These are phyloP conservation scores for Ilyonectria sp. DNA, from an alignment of 2,329 filamentous ascomycete genomes.

Conservation along the genomic window DNA sequence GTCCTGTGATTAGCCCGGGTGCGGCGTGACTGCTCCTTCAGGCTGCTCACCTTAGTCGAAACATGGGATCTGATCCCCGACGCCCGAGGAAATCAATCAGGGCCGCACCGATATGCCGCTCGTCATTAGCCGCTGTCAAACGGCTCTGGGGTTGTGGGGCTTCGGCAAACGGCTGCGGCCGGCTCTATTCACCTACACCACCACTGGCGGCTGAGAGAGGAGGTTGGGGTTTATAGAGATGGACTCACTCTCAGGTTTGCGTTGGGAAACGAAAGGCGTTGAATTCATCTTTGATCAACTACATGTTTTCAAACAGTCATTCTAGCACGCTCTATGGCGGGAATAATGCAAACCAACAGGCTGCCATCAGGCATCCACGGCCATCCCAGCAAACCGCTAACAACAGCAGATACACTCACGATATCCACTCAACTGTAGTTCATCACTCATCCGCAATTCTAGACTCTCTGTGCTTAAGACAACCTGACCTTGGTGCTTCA, in stretches of 20 bases:
- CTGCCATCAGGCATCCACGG: slow-evolving; percentile 3
- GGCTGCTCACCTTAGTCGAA: not conserved
- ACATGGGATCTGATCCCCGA: not conserved
- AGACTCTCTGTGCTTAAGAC: not conserved
- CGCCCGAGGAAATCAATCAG: not conserved
- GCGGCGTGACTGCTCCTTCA: not conserved
- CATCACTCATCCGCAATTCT: not conserved
- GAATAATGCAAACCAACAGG: not conserved
- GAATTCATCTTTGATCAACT: too few relatives aligned
- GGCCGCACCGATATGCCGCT: not conserved
- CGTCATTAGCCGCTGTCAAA: slow-evolving; percentile 3
- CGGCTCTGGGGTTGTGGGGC: not conserved
- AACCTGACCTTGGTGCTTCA: too few relatives aligned
- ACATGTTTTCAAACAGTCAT: too few relatives aligned
- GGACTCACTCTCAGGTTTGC: not conserved
- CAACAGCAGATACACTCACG: not conserved
- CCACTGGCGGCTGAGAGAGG: not conserved
- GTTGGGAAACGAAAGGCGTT: not conserved
- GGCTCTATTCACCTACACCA: not conserved
- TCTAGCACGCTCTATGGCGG: too few relatives aligned
- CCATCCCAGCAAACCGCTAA: not conserved
- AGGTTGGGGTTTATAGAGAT: not conserved
- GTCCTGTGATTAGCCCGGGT: not conserved
- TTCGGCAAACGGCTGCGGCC: not conserved
- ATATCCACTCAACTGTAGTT: not conserved